phyloP scores from a whole-genome alignment of 345 rosid species.

The Hypericum androsaemum region DNA sequence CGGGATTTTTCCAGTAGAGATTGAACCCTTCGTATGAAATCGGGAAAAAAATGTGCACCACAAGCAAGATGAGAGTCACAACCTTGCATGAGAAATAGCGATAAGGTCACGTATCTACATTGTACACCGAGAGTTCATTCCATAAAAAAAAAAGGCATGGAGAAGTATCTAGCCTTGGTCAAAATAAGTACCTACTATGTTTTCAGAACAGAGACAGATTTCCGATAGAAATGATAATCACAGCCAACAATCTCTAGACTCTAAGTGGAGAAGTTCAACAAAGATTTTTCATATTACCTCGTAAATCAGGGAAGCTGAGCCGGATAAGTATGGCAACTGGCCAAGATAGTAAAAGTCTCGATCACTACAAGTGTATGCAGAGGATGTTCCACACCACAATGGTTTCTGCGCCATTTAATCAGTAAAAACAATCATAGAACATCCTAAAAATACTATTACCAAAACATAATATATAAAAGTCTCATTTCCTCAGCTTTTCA shows the following conservation, averaged over 20 bases:
- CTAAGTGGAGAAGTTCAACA: not conserved
- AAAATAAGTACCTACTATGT: too few relatives aligned
- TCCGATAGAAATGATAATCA: too few relatives aligned
- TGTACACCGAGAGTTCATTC: not conserved
- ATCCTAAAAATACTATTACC: not conserved
- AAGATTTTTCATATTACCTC: conserved; percentile 41
- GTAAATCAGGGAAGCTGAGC: conserved; percentile 51
- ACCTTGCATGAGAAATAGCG: conserved; percentile 35
- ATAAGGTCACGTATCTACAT: not conserved
- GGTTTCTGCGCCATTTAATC: conserved; percentile 55
- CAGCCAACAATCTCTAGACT: not conserved
- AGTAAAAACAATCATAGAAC: conserved; percentile 10
- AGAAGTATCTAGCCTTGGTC: too few relatives aligned
- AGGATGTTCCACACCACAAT: conserved; percentile 53
- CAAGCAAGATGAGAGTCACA: conserved; percentile 48
- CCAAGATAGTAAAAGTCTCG: conserved; percentile 77
- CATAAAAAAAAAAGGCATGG: not conserved
- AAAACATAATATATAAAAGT: too few relatives aligned
- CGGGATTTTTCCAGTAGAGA: conserved; percentile 51
- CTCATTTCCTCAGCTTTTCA: too few relatives aligned
- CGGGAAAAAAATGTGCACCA: conserved; percentile 57
- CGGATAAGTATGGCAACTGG: conserved; percentile 75
- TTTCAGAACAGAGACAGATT: too few relatives aligned
- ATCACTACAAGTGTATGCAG: conserved; percentile 51
- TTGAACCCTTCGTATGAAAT: conserved; percentile 61